Evolutionary conservation across 2,329 filamentous ascomycete genomes (phyloP).

Genomic region (Plenodomus lindquistii): DNA sequence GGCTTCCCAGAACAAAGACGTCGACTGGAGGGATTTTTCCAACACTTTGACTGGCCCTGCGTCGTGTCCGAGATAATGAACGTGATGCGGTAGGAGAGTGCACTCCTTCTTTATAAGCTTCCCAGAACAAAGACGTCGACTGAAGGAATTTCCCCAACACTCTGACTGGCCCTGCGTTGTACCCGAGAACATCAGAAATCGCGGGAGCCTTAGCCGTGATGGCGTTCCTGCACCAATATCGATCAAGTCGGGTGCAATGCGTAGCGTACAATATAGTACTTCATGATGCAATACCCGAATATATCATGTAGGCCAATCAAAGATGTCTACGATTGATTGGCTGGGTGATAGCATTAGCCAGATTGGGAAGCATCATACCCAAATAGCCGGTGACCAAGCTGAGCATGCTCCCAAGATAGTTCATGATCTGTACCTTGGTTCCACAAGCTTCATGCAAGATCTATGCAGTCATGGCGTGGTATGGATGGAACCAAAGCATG

Average conservation of each 20-base stretch:
- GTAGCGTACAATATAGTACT: background rate
- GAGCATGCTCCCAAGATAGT: background rate
- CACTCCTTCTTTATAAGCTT: background rate
- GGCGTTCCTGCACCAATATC: constrained; percentile 2
- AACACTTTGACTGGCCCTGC: no score
- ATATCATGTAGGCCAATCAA: constrained; percentile 3
- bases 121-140: background rate
- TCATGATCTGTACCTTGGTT: background rate
- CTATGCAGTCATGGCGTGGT: background rate
- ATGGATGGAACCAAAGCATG: background rate
- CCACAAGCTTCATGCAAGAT: background rate
- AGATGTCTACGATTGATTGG: constrained; percentile 1
- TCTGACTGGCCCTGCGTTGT: constrained; percentile 3
- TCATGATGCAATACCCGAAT: background rate
- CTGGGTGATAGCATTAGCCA: constrained; percentile 2
- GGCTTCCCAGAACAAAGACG: background rate
- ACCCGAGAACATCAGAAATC: constrained; percentile 6
- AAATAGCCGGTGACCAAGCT: constrained; percentile 6
- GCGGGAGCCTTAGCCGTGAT: constrained; percentile 2
- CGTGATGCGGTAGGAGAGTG: background rate
- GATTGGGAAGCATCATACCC: constrained; percentile 4
- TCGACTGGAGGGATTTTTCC: background rate
- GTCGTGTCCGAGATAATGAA: no score
- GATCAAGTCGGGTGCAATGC: constrained; percentile 6
- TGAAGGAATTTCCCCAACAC: background rate